Evolutionary conservation across 257 asterid species (phyloP).

Genomic region (Solanum sejunctum): DNA sequence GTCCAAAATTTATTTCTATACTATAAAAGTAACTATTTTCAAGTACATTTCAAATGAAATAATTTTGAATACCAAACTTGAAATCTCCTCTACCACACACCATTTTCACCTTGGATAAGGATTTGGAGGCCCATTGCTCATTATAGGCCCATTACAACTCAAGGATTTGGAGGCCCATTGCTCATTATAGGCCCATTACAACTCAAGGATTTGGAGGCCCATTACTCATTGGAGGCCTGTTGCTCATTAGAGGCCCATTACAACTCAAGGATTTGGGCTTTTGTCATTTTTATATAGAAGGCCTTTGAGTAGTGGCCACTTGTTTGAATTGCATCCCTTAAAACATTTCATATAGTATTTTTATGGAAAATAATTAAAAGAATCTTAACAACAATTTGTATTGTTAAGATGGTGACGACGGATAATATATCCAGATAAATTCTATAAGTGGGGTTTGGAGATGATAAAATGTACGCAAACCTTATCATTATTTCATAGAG

Average conservation of each 20-base stretch:
- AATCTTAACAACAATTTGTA: background rate
- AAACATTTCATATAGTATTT: background rate
- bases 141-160: background rate
- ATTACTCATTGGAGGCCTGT: background rate
- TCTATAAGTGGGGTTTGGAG: accelerated
- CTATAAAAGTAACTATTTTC: too few species aligned
- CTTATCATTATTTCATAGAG: too few species aligned
- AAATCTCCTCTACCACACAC: too few species aligned
- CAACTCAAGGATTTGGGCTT: background rate
- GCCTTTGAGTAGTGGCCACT: background rate
- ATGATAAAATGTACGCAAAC: too few species aligned
- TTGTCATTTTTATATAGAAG: background rate
- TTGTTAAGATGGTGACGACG: background rate
- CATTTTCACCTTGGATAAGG: too few species aligned
- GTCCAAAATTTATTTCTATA: too few species aligned
- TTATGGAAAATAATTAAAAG: background rate
- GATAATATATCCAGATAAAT: too few species aligned
- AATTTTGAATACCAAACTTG: too few species aligned
- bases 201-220: background rate
- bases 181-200: background rate
- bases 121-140: background rate
- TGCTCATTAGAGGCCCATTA: background rate
- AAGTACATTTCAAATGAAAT: too few species aligned
- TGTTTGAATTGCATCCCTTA: background rate
- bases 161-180: background rate